Percentiles rank a stretch among this genome's conserved stretches.
phyloP scores from a whole-genome alignment of 2,329 filamentous ascomycete genomes.

The Sporothrix dimorphospora region DNA sequence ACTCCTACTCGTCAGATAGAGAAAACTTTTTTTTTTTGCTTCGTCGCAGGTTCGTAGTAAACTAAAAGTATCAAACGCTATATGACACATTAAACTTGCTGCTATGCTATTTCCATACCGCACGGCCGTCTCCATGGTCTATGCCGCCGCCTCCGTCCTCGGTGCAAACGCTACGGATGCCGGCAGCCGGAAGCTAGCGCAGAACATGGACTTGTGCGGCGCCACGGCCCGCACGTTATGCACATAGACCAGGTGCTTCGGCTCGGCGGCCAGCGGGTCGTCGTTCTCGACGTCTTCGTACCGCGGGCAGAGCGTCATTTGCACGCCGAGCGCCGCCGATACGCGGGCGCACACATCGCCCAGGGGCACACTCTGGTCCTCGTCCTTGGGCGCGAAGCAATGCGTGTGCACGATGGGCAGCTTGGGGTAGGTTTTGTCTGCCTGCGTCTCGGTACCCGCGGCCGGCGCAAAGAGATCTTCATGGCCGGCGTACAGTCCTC shows the following conservation, averaged over 20 bases:
- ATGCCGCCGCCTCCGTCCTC: conserved; percentile 1
- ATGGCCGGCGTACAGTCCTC: conserved; percentile 76
- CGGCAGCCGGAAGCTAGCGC: conserved; percentile 87
- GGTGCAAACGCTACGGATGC: conserved; percentile 76
- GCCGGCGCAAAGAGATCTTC: conserved; percentile 65
- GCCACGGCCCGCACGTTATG: conserved; percentile 83
- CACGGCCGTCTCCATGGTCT: background rate
- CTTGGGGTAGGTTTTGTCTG: conserved; percentile 49
- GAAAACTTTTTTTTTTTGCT: background rate
- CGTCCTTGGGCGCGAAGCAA: conserved; percentile 84
- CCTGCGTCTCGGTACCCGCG: conserved; percentile 36
- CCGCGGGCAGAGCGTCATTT: conserved; percentile 49
- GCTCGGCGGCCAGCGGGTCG: conserved; percentile 15
- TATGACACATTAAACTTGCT: background rate
- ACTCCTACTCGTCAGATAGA: no score
- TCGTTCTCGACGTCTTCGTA: conserved; percentile 51
- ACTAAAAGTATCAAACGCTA: background rate
- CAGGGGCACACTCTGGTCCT: conserved; percentile 61
- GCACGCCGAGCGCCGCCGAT: conserved; percentile 60
- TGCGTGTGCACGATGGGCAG: conserved; percentile 91
- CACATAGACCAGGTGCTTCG: conserved; percentile 55
- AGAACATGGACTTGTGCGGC: conserved; percentile 95
- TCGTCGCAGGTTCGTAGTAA: background rate
- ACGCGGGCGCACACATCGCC: conserved; percentile 69
- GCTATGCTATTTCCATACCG: background rate